Base-by-base conservation (phyloP, 2,329 filamentous ascomycete species). In the Lecanosticta acicola region DNA sequence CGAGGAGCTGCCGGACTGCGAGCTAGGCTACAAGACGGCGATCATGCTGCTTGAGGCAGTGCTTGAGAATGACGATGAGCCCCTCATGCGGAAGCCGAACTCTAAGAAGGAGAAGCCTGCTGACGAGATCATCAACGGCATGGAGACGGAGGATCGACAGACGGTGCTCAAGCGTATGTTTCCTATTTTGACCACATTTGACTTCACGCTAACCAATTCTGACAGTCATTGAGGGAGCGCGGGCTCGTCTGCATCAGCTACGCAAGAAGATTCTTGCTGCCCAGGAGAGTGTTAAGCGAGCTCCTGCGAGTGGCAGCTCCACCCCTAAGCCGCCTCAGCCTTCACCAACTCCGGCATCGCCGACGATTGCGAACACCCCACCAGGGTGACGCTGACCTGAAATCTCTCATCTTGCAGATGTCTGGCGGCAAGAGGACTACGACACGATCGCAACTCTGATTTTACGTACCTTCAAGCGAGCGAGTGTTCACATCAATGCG, bases 11-110 rank as follows among this genome's bases (percentile, higher is more conserved):
- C 70, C 74, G 0, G 88, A 89, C 13, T 97, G 91, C 63, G 90
- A 97, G 62, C 82, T 95, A 19, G 90, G 89, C 14, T 98, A 98
- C 63, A 78, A 87, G 43, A 97, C 93, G 0, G 90, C 93, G 0
- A 89, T 97, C 54, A 81, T 87, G 53, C 93, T 98, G 85, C 77
- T 97, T 11, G 91, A 98, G 69, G 93, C 91, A 13, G 87, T 98
- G 2, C 71, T 98, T 46, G 93, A 98, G 58, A 84, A 78, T 38
- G 89, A 94, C 49, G 88, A 81, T 40, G 71, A 76, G 49, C 62
- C 67, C 70, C 55, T 65, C 68, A 58, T 66, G 66, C 68, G 49
- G 55, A 64, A 58, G 65, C 67, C 59, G 67, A 67, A 59, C 72
- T 71, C 50, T 65, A 68, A 61, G 65, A 59, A 76, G 66, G 68